Evolutionary conservation across 352 stramenopile species (phyloP).

Genomic region (Globisporangium alternatum): DNA sequence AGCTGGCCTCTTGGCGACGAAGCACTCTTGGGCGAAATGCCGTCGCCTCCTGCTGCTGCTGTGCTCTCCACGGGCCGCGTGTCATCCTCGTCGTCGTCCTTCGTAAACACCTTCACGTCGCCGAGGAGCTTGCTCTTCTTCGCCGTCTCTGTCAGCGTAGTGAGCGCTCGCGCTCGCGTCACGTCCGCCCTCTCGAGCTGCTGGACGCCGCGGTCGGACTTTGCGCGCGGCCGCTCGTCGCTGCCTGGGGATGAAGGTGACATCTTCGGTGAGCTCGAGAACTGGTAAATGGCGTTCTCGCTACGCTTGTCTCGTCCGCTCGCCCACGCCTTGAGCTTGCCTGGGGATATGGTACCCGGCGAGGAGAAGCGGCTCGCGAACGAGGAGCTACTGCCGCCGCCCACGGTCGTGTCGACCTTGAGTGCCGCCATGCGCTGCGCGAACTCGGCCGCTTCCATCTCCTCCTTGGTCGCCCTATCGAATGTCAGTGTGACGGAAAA

Average conservation of each 20-base stretch:
- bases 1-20: constrained; percentile 8
- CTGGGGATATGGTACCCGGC: constrained; percentile 6
- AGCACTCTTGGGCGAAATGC: not conserved
- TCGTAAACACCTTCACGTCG: constrained; percentile 11
- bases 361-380: constrained; percentile 10
- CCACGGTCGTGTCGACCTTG: constrained; percentile 1
- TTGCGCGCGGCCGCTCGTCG: constrained; percentile 8
- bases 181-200: not conserved
- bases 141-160: not conserved
- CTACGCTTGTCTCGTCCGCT: constrained; percentile 21
- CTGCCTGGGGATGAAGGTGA: not conserved
- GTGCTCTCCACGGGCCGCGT: not conserved
- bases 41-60: not conserved
- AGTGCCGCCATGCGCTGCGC: constrained; percentile 8
- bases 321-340: constrained; percentile 17
- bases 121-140: not conserved
- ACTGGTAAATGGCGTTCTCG: constrained; percentile 9
- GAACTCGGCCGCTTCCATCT: constrained; percentile 17
- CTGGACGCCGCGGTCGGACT: constrained; percentile 9
- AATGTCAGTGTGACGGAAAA: constrained; percentile 56
- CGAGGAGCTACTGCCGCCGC: not conserved
- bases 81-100: constrained; percentile 4
- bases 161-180: not conserved
- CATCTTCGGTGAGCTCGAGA: constrained; percentile 6
- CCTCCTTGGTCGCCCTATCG: constrained; percentile 31